These are phyloP conservation scores for Adansonia grandidieri DNA, from an alignment of 441 rosid species.

Conservation along the genomic window DNA sequence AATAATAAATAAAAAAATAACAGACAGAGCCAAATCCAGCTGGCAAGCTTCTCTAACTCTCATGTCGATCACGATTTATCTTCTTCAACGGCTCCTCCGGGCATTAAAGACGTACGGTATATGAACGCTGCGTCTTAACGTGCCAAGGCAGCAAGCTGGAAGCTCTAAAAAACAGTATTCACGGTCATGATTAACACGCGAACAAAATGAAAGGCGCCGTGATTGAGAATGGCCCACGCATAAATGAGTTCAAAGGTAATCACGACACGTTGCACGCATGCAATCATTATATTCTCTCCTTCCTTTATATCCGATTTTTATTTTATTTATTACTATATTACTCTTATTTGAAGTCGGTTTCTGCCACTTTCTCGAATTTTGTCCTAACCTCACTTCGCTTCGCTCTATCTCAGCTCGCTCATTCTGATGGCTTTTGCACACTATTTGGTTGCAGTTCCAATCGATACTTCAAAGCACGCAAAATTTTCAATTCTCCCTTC, in stretches of 20 bases:
- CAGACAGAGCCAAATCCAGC: too few relatives aligned
- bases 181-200: constrained; percentile 10
- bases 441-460: constrained; percentile 53
- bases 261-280: constrained; percentile 23
- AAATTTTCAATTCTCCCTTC: constrained; percentile 30
- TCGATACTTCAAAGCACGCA: constrained; percentile 37
- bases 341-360: too few relatives aligned
- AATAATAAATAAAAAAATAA: too few relatives aligned
- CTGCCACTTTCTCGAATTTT: not conserved
- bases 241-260: not conserved
- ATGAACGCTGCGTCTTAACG: not conserved
- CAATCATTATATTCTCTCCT: constrained; percentile 11
- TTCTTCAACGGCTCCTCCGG: not conserved
- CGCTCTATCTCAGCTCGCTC: constrained; percentile 4
- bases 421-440: constrained; percentile 65
- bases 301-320: not conserved
- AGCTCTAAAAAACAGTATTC: not conserved
- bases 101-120: not conserved
- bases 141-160: not conserved
- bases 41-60: not conserved
- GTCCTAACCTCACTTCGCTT: not conserved
- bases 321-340: not conserved
- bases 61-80: constrained; percentile 19
- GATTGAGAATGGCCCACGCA: constrained; percentile 17
- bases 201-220: not conserved